Conservation (phyloP, 257 asterid species). For the Jacaranda mimosifolia region DNA sequence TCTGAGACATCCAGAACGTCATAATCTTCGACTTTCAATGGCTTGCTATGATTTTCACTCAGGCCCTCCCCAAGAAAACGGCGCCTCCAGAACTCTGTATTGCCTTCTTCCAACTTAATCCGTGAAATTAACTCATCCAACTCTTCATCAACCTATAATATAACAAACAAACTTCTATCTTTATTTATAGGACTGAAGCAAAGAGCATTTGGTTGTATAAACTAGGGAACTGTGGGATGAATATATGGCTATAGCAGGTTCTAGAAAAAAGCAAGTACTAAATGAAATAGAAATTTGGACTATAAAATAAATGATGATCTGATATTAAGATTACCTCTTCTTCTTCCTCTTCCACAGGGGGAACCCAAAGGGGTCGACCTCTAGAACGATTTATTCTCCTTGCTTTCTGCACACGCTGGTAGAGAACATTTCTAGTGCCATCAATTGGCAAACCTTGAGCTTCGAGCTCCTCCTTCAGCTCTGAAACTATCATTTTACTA, state of each 20-base stretch:
- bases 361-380: constrained; percentile 99
- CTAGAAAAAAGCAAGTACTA: constrained; percentile 16
- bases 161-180: constrained; percentile 20
- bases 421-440: constrained; percentile 97
- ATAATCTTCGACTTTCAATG: constrained; percentile 57
- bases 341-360: constrained; percentile 97
- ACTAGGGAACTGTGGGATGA: constrained; percentile 15
- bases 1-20: constrained; percentile 62
- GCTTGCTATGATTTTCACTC: constrained; percentile 66
- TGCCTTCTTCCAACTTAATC: constrained; percentile 91
- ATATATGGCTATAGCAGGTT: constrained; percentile 6
- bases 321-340: constrained; percentile 74
- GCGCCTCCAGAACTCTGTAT: constrained; percentile 96
- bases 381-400: constrained; percentile 98
- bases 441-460: constrained; percentile 97
- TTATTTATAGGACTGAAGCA: constrained; percentile 14
- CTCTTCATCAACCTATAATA: constrained; percentile 82
- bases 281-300: constrained; percentile 15
- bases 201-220: constrained; percentile 16
- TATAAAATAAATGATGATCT: constrained; percentile 11
- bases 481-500: constrained; percentile 93
- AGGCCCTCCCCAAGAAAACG: constrained; percentile 97
- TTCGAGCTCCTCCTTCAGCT: constrained; percentile 95
- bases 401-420: constrained; percentile 99
- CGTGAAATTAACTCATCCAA: constrained; percentile 92